A percentile compares a stretch with the other conserved stretches of the same genome.
Conservation (phyloP, 495 filamentous ascomycete species). For the Tuber aestivum region DNA sequence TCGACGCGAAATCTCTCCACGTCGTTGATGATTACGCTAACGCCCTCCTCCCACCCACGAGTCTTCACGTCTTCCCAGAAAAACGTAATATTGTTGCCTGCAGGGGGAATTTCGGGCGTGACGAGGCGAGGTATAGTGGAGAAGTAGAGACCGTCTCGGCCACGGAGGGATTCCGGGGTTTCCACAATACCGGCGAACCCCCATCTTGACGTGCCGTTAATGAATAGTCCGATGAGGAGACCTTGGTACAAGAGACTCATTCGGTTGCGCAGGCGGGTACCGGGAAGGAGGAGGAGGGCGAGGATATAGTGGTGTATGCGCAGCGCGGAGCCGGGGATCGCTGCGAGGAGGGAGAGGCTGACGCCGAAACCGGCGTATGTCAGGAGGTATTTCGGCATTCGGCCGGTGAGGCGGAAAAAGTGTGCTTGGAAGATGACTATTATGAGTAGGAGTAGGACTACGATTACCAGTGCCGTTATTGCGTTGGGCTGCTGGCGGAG, state of each 20-base stretch:
- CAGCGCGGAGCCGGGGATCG: conserved; percentile 73
- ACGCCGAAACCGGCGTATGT: conserved; percentile 61
- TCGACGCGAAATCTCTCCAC: conserved; percentile 62
- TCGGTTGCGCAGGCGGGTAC: conserved; percentile 75
- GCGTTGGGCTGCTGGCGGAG: conserved; percentile 72
- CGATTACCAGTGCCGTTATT: conserved; percentile 59
- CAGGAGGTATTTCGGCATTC: conserved; percentile 62
- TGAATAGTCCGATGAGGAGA: conserved; percentile 79
- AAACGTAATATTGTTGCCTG: conserved; percentile 52
- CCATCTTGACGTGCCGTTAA: conserved; percentile 90
- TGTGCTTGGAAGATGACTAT: conserved; percentile 65
- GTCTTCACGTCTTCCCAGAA: conserved; percentile 49
- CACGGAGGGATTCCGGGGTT: conserved; percentile 64
- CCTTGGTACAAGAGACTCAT: conserved; percentile 77
- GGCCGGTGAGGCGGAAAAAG: conserved; percentile 66
- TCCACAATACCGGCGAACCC: conserved; percentile 88
- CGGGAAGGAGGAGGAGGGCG: conserved; percentile 71
- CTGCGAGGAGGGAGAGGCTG: conserved; percentile 56
- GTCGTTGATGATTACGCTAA: conserved; percentile 88
- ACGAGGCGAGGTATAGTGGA: conserved; percentile 62
- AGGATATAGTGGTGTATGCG: conserved; percentile 95
- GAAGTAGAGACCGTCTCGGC: conserved; percentile 59
- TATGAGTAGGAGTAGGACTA: conserved; percentile 56
- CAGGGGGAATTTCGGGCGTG: conserved; percentile 45
- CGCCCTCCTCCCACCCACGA: conserved; percentile 63